Base-by-base conservation (phyloP, 1,139 yeast genomes). In the Hanseniaspora uvarum region DNA sequence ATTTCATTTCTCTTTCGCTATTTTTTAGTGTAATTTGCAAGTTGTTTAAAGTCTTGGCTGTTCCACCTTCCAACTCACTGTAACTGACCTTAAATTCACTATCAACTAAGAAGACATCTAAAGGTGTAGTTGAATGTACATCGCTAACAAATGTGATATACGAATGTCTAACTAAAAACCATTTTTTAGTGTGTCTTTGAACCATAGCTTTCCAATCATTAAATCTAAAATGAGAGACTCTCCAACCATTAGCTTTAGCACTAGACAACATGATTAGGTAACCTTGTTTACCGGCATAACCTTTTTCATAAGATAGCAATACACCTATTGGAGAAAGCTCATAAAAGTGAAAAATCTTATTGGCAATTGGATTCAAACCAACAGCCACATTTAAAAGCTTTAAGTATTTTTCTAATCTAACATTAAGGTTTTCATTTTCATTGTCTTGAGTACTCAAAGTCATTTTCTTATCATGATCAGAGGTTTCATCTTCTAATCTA, bases 221-320 rank as follows among this genome's bases (percentile, higher is more conserved):
- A 10, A 87, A 81, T 58, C 78, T 80, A 69, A 87, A 80, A 65
- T 89, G 96, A 5, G 94, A 86, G 14, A 89, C 96, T 63, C 95
- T 75, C 98, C 98, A 92, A 2, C 97, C 97, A 66, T 86, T 95
- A 0, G 88, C 75, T 58, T 79, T 80, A 0, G 97, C 92, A 1
- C 88, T 79, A 0, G 96, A 83, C 21, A 89, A 80, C 46, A 88
- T 77, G 57, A 85, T 80, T 55, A 92, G 70, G 53, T 80, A 78
- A 4, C 98, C 98, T 68, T 92, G 96, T 62, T 89, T 92, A 1
- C 98, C 95, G 56, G 78, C 80, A 62, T 75, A 84, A 0, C 88
- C 85, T 24, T 80, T 78, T 65, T 92, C 97, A 59, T 87, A 83
- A 54, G 94, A 83, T 46, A 92, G 72, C 48, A 89, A 72, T 23